phyloP scores from a whole-genome alignment of 352 stramenopile species.

The Blastocystis sp. region DNA sequence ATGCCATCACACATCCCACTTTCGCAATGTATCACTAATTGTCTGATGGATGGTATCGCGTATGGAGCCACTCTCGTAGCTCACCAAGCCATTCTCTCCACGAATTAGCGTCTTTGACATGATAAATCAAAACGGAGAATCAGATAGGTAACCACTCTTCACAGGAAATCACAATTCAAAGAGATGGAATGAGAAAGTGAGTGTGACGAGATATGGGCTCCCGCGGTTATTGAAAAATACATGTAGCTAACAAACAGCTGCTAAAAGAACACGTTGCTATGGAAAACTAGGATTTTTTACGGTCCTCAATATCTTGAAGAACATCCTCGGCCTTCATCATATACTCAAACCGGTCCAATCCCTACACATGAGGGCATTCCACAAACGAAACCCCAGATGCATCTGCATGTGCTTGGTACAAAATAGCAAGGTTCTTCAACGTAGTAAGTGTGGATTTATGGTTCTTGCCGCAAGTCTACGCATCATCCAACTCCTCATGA shows the following conservation, averaged over 20 bases:
- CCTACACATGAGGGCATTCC: background rate
- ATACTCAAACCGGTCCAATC: conserved; percentile 43
- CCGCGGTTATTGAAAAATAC: background rate
- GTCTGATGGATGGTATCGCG: conserved; percentile 35
- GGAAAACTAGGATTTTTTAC: conserved; percentile 18
- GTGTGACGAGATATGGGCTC: too few species aligned
- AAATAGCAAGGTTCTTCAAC: conserved; percentile 54
- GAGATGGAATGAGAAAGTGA: too few species aligned
- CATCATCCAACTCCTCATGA: background rate
- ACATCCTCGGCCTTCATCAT: conserved; percentile 53
- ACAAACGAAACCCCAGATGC: background rate
- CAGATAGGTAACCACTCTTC: background rate
- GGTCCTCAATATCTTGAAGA: conserved; percentile 40
- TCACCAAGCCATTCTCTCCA: background rate
- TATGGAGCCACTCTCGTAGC: conserved; percentile 2
- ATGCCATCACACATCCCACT: background rate
- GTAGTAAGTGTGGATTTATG: conserved; percentile 43
- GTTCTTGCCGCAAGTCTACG: conserved; percentile 44
- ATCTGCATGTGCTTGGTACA: conserved; percentile 38
- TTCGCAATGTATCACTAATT: background rate
- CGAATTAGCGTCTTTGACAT: background rate
- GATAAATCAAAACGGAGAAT: background rate
- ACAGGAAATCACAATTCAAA: background rate
- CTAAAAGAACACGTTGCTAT: background rate
- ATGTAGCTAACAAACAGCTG: background rate